These are phyloP conservation scores for Stemphylium lycopersici DNA, from an alignment of 2,329 filamentous ascomycete species.

Conservation along the genomic window DNA sequence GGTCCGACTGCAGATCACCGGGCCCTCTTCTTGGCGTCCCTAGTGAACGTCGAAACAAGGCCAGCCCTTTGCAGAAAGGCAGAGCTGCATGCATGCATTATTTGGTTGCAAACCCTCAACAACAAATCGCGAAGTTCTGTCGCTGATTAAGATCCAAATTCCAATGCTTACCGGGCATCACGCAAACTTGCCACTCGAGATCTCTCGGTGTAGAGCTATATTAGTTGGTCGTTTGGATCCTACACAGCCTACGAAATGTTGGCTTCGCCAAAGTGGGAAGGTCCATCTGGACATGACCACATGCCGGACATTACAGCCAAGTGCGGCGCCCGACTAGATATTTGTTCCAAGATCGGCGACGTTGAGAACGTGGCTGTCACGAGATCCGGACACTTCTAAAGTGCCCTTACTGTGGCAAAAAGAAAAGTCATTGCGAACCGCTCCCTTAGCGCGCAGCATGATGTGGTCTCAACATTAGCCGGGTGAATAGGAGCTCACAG, in stretches of 20 bases:
- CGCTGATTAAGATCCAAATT: too few species aligned
- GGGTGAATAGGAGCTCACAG: conserved; percentile 11
- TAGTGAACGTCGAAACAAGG: too few species aligned
- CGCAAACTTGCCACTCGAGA: not conserved
- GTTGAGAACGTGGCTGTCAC: not conserved
- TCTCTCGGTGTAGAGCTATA: not conserved
- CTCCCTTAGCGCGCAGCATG: not conserved
- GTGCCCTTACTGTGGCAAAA: not conserved
- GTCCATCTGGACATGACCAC: not conserved
- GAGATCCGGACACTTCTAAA: not conserved
- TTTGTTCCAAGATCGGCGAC: not conserved
- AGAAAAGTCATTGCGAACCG: not conserved
- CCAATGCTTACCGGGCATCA: too few species aligned
- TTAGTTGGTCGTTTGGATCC: not conserved
- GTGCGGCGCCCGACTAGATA: not conserved
- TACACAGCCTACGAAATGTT: not conserved
- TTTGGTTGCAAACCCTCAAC: too few species aligned
- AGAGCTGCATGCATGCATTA: too few species aligned
- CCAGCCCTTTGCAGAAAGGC: too few species aligned
- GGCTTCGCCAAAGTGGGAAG: not conserved
- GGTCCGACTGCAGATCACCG: too few species aligned
- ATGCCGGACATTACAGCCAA: not conserved
- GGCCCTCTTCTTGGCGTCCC: too few species aligned
- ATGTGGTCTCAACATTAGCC: conserved; percentile 3
- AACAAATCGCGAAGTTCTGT: too few species aligned